Evolutionary conservation across 225 moss, liverwort and hornwort genomes (phyloP).

Genomic region (Marchantia paleacea): DNA sequence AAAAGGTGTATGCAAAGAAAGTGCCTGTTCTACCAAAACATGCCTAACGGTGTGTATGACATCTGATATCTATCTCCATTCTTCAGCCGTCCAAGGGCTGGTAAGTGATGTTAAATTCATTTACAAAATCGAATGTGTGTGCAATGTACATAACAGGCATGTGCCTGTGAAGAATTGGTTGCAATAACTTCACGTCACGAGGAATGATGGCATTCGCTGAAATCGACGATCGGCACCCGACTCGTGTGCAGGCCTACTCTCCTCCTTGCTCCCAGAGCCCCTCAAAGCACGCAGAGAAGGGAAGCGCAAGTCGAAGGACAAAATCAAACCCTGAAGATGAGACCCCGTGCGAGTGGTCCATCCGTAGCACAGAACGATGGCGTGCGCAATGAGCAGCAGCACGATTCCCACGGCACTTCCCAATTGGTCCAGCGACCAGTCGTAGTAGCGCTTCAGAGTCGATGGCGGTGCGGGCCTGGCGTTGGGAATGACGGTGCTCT

Average conservation of each 20-base stretch:
- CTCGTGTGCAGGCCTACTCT: neutral
- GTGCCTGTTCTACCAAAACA: too few relatives aligned
- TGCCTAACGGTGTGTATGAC: too few relatives aligned
- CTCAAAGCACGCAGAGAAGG: neutral
- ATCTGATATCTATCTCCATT: too few relatives aligned
- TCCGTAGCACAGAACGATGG: neutral
- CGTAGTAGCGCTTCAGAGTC: neutral
- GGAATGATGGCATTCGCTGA: too few relatives aligned
- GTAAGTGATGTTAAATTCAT: too few relatives aligned
- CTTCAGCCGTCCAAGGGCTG: too few relatives aligned
- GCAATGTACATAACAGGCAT: too few relatives aligned
- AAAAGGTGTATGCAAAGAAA: too few relatives aligned
- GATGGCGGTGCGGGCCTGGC: neutral
- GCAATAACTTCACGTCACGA: too few relatives aligned
- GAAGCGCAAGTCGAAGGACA: neutral
- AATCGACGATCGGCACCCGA: neutral
- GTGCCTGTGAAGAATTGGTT: too few relatives aligned
- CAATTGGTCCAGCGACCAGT: neutral
- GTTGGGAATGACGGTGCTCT: conserved; percentile 4
- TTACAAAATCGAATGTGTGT: too few relatives aligned
- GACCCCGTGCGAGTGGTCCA: neutral
- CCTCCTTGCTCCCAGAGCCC: neutral
- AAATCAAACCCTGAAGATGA: neutral
- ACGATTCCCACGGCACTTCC: neutral
- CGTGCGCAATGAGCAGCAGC: neutral